Evolutionary conservation across 148 eudicot species (phyloP), one percentile per base, ranked within the genome.

Genomic region (Heliamphora exappendiculata): DNA sequence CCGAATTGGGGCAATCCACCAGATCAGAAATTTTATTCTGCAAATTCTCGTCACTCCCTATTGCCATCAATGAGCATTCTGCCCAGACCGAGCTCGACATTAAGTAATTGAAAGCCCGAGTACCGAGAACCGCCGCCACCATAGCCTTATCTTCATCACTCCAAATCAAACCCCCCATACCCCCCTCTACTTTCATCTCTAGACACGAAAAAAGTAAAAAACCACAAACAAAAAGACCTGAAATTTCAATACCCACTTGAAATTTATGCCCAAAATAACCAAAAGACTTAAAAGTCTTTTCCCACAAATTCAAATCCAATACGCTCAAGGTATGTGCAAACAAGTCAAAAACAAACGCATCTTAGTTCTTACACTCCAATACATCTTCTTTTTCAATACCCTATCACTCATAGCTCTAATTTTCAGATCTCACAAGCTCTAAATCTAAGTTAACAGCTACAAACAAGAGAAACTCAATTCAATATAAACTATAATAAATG

Each of bases 21-120:
- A 94, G 94, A 92, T 94, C 96, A 33, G 92, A 89, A 20, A 94
- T 88, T 90, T 87, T 90, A 39, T 78, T 83, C 67, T 92, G 96
- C 37, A 94, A 77, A 60, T 85, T 89, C 72, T 90, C 97, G 82
- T 87, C 88, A 67, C 74, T 85, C 34, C 84, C 92, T 74, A 85
- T 54, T 4, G 91, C 87, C 72, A 88, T 82, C 42, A 88, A 78
- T 26, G 94, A 89, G 73, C 92, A 84, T 45, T 90, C 97, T 9
- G 91, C 87, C 0, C 89, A 84, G 68, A 87, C 79, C 28, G 91
- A 88, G 66, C 85, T 83, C 1, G 91, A 80, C 14, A 92, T 76
- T 76, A 94, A 82, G 84, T 90, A 92, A 67, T 92, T 91, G 71
- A 90, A 92, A 54, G 98, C 98, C 36, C 71, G 59, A 51, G 81